phyloP scores from a whole-genome alignment of 768 basidiomycete species.

The Agrocybe praecox region DNA sequence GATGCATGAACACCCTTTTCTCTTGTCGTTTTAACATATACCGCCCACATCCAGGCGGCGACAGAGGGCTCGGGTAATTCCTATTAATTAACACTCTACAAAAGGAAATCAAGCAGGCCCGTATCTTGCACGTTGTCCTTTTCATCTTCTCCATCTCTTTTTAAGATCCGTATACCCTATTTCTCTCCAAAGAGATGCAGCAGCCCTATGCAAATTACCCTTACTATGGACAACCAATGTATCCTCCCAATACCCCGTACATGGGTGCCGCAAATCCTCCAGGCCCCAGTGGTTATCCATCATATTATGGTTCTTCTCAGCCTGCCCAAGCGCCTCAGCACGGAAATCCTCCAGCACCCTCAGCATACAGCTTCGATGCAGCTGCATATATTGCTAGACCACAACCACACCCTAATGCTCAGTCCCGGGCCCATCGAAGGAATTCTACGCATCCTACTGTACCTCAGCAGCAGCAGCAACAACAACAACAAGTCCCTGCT shows the following conservation, averaged over 20 bases:
- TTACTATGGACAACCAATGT: constrained; percentile 47
- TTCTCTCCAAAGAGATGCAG: constrained; percentile 31
- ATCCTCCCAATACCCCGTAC: constrained; percentile 38
- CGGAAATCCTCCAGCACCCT: constrained; percentile 20
- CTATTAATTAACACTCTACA: constrained; percentile 21
- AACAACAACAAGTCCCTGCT: background rate
- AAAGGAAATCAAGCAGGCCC: constrained; percentile 37
- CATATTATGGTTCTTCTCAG: constrained; percentile 32
- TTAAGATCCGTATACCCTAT: constrained; percentile 7
- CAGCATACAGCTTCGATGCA: constrained; percentile 30
- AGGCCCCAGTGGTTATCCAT: constrained; percentile 36
- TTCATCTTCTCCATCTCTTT: constrained; percentile 5
- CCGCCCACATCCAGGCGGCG: background rate
- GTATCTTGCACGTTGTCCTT: constrained; percentile 21
- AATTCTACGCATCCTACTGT: constrained; percentile 19
- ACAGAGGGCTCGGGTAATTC: background rate
- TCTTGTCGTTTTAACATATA: background rate
- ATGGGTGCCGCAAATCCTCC: constrained; percentile 26
- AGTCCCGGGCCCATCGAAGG: constrained; percentile 37
- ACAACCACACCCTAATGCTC: constrained; percentile 10
- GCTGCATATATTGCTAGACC: constrained; percentile 26
- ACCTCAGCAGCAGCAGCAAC: constrained; percentile 2
- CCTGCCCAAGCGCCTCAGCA: constrained; percentile 22
- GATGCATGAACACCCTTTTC: too few species aligned
- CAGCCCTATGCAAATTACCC: constrained; percentile 42